Evolutionary conservation across 2,329 filamentous ascomycete species (phyloP), one percentile per base, ranked within the genome.

Genomic region (Samsoniella hepiali): DNA sequence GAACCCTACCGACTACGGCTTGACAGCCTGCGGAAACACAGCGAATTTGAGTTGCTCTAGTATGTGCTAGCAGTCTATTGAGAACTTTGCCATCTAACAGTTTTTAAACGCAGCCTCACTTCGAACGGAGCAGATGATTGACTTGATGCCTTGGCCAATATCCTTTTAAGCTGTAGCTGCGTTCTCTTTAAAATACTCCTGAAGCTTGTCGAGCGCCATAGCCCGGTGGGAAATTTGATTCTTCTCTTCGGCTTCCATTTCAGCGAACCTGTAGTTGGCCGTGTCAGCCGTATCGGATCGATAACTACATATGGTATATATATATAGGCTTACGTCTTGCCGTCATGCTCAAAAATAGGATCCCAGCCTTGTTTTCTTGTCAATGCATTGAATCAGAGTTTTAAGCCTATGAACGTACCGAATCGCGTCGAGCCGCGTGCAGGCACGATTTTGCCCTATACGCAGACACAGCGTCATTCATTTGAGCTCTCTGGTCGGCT

Each of bases 141-240:
- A 42, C 13, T 22, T 3, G 3, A 7, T 17, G 34, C 44, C 7
- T 11, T 5, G 4, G 11, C 8, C 17, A 15, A 50, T 8, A 3
- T 44, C n/a, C 40, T 40, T 36, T 44, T 27, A 54, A 6, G 29
- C 40, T 34, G 38, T 4, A 27, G 38, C 49, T 27, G 17, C 42
- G 50, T 77, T 72, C 57, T 77, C 80, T 64, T 84, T 82, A 69
- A 96, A 83, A 92, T 94, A 98, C 42, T 81, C 82, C 72, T 91
- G 91, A 67, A 99, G 82, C 78, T 97, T 96, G 67, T 87, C 84
- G 60, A 99, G 79, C n/a, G 95, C 95, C 72, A 89, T 91, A 68
- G 85, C 89, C 50, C 95, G 90, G 78, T 99, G 95, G 32, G 93
- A 97, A 71, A 99, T 91, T 72, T 88, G 86, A 79, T 98, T 99